Evolutionary conservation across 441 rosid species (phyloP), one percentile per base, ranked within the genome.

Genomic region (Breynia disticha): DNA sequence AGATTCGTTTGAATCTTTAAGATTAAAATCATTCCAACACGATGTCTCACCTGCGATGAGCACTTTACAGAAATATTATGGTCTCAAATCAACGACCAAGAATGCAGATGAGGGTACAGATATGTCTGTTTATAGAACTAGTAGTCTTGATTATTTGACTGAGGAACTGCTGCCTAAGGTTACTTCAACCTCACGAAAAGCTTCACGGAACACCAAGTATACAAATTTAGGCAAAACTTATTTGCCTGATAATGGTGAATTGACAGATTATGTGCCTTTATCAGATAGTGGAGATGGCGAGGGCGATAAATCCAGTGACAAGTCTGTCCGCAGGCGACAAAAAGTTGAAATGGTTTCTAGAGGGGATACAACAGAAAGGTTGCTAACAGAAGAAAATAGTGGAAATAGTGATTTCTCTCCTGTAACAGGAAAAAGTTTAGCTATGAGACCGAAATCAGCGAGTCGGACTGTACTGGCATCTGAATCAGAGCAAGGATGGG

Each of bases 41-140:
- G 66, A 66, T 68, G 64, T 65, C 54, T 76, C 84, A 72, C 68
- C 80, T 41, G 82, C 87, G 57, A 81, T 81, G 87, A 69, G 67
- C 69, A 68, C 76, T 21, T 66, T 81, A 65, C 81, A 61, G 64
- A 70, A 62, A 46, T 78, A 63, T 56, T 81, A 81, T 12, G 77
- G 82, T 51, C 72, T 78, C 17, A 62, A 62, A 52, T 54, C 76
- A 24, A 47, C 63, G 49, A 70, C 17, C 13, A 78, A 67, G 57
- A 54, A 46, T 22, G 53, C 45, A 46, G 45, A 51, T 48, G 75
- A 72, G 65, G 75, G 79, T 62, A 74, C 54, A 54, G 84, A 78
- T 70, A 78, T 78, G 87, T 67, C 82, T n/a, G 77, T 76, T 51
- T 70, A 76, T 39, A 56, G 67, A 45, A 62, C 43, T 13, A 65